A percentile compares a stretch with the other conserved stretches of the same genome.
These are phyloP conservation scores for Globisporangium paddicum DNA, from an alignment of 352 stramenopile species.

Conservation along the genomic window DNA sequence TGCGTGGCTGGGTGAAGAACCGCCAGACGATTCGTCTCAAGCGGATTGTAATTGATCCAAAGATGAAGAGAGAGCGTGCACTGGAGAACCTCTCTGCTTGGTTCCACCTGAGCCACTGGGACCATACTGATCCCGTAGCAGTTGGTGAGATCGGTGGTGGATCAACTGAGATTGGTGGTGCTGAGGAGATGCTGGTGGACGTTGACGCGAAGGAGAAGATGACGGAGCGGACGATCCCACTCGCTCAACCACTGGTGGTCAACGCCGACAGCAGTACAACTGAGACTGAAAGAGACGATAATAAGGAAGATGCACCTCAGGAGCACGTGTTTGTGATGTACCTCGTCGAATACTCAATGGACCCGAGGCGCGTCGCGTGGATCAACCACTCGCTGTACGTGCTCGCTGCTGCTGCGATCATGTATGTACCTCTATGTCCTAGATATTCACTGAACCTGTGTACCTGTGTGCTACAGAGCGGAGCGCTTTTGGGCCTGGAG, in stretches of 20 bases:
- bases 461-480: slow-evolving; percentile 19
- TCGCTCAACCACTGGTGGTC: slow-evolving; percentile 15
- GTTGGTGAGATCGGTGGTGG: not conserved
- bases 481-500: slow-evolving; percentile 53
- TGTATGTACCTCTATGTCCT: not conserved
- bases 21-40: slow-evolving; percentile 39
- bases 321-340: slow-evolving; percentile 55
- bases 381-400: slow-evolving; percentile 65
- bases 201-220: slow-evolving; percentile 27
- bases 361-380: slow-evolving; percentile 55
- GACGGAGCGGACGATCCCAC: slow-evolving; percentile 20
- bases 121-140: not conserved
- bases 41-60: slow-evolving; percentile 1
- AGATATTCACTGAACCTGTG: not conserved
- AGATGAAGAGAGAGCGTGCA: not conserved
- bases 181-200: slow-evolving; percentile 22
- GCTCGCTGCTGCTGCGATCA: not conserved
- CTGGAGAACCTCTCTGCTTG: slow-evolving; percentile 22
- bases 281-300: not conserved
- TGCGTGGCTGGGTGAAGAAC: slow-evolving; percentile 46
- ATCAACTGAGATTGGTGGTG: not conserved
- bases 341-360: slow-evolving; percentile 65
- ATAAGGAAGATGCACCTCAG: slow-evolving; percentile 10
- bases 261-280: not conserved
- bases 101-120: slow-evolving; percentile 25